phyloP scores from a whole-genome alignment of 2,329 filamentous ascomycete genomes.

The Emmonsia crescens region DNA sequence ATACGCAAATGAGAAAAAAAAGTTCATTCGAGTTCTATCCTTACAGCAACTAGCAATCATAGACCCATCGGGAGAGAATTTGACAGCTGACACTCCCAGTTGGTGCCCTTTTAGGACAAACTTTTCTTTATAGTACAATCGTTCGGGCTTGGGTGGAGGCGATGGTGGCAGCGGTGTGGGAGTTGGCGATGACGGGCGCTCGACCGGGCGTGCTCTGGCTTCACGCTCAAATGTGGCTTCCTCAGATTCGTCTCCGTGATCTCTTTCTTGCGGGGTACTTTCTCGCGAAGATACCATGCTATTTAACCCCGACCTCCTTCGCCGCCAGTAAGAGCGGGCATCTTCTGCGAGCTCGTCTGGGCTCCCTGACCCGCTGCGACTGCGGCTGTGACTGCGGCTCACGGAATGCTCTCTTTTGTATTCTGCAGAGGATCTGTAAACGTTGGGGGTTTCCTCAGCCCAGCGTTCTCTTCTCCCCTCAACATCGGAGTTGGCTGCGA shows the following conservation, averaged over 20 bases:
- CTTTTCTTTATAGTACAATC: slow-evolving; percentile 57
- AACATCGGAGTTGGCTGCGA: slow-evolving; percentile 26
- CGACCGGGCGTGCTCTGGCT: slow-evolving; percentile 1
- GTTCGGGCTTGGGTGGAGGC: slow-evolving; percentile 41
- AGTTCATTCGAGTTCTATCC: slow-evolving; percentile 14
- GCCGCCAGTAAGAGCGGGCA: slow-evolving; percentile 15
- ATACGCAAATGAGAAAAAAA: neutral
- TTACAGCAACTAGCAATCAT: slow-evolving; percentile 78
- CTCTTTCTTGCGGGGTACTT: neutral
- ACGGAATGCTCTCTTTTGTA: slow-evolving; percentile 3
- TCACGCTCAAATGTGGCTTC: slow-evolving; percentile 1
- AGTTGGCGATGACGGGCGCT: slow-evolving; percentile 17
- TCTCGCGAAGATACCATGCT: neutral
- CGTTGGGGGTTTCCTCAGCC: slow-evolving; percentile 12
- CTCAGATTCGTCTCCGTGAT: slow-evolving; percentile 3
- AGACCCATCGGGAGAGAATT: slow-evolving; percentile 79
- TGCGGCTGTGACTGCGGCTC: slow-evolving; percentile 15
- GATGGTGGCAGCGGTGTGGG: slow-evolving; percentile 30
- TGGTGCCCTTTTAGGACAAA: slow-evolving; percentile 67
- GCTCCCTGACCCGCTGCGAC: slow-evolving; percentile 26
- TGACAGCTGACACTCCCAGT: slow-evolving; percentile 69
- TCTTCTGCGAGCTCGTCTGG: slow-evolving; percentile 38
- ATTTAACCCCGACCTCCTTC: neutral
- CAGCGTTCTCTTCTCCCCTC: slow-evolving; percentile 28
- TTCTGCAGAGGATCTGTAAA: slow-evolving; percentile 6